Base-by-base conservation (phyloP, 768 basidiomycete genomes). In the Butyriboletus loyo region DNA sequence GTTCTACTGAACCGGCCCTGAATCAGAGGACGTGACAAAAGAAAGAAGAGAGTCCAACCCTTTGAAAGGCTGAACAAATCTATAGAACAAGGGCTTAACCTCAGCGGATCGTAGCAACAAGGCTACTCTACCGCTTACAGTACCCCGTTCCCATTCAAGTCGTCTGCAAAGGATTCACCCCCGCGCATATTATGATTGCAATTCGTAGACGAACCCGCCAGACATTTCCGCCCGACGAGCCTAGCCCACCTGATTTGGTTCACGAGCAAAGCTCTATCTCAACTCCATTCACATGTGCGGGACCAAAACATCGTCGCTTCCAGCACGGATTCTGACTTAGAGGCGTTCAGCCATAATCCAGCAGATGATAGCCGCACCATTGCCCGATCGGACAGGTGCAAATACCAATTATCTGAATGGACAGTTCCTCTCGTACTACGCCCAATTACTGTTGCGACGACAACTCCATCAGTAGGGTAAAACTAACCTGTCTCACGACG, bases 321-420 rank as follows among this genome's bases (percentile, higher is more conserved):
- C 78, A 82, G 84, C 82, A 84, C 77, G 78, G 83, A 84, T 86
- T 85, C 83, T 84, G 82, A 75, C 83, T 85, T 85, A 85, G 84
- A 86, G 84, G 84, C 82, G 77, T 85, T 85, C 83, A 86, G 84
- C 80, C 84, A 85, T 86, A 85, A 85, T 84, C 84, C 83, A 82
- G 79, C 84, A 80, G 81, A 83, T 84, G 83, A 81, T 85, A 85
- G 83, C 83, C 80, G 80, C 80, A 72, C 78, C 83, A 84, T 80
- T 84, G 84, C 81, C 82, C 81, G 77, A 80, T 85, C 81, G 78
- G 82, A 84, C 83, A 84, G 81, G 76, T 72, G 79, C 83, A 85
- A 83, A 84, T 82, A 85, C 84, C 84, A 85, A 85, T 80, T 85
- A 83, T 84, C 82, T 81, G 84, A 84, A 86, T 83, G 79, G 81